Percentiles rank a stretch among this genome's conserved stretches.
Evolutionary conservation across 2,329 filamentous ascomycete genomes (phyloP).

Genomic region (Botrytis elliptica): DNA sequence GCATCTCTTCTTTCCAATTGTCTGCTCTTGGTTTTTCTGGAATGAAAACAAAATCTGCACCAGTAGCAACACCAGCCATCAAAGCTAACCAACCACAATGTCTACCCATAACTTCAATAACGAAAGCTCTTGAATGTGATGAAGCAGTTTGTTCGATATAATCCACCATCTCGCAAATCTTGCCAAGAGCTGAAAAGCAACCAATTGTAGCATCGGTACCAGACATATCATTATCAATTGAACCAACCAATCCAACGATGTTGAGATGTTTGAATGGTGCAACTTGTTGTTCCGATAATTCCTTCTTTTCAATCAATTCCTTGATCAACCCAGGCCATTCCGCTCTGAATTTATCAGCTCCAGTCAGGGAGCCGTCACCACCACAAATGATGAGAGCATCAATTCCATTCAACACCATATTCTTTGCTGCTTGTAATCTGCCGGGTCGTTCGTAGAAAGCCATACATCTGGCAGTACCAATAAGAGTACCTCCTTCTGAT

Average conservation of each 20-base stretch:
- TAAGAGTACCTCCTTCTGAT: conserved; percentile 90
- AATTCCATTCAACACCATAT: conserved; percentile 89
- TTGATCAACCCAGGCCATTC: conserved; percentile 89
- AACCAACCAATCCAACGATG: conserved; percentile 93
- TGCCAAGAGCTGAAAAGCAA: conserved; percentile 87
- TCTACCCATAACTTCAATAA: conserved; percentile 97
- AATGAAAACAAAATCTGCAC: conserved; percentile 95
- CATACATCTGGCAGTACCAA: conserved; percentile 91
- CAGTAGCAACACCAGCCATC: conserved; percentile 92
- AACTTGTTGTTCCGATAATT: conserved; percentile 69
- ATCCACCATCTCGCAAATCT: conserved; percentile 95
- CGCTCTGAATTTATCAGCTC: conserved; percentile 85
- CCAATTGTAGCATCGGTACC: conserved; percentile 97
- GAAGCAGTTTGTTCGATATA: conserved; percentile 94
- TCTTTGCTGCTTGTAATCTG: conserved; percentile 82
- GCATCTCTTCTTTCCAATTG: conserved; percentile 91
- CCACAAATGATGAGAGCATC: conserved; percentile 96
- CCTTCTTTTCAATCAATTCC: conserved; percentile 74
- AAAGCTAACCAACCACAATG: conserved; percentile 97
- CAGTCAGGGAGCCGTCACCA: conserved; percentile 93
- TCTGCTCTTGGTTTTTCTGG: conserved; percentile 86
- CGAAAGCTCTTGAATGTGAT: conserved; percentile 93
- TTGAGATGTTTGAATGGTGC: conserved; percentile 83
- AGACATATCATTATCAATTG: conserved; percentile 97
- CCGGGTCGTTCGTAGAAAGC: conserved; percentile 87